Evolutionary conservation across 306 rosid genomes (phyloP).

Genomic region (Vigna unguiculata): DNA sequence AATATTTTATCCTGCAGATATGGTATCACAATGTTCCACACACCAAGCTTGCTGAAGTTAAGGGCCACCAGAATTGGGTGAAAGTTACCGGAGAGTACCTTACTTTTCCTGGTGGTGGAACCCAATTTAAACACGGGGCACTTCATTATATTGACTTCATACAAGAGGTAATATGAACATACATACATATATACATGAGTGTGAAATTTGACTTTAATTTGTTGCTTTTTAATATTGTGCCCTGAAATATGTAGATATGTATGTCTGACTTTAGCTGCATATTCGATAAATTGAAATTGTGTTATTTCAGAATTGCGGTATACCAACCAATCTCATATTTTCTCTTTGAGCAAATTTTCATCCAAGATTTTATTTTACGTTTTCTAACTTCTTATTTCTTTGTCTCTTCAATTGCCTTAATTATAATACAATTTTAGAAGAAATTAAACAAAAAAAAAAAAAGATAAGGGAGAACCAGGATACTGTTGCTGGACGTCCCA

Average conservation of each 20-base stretch:
- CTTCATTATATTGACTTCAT: slow-evolving; percentile 98
- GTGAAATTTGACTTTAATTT: neutral
- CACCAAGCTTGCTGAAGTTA: slow-evolving; percentile 84
- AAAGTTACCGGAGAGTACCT: slow-evolving; percentile 90
- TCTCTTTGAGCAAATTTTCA: slow-evolving; percentile 11
- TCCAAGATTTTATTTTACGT: neutral
- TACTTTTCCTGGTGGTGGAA: slow-evolving; percentile 99
- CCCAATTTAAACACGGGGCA: slow-evolving; percentile 97
- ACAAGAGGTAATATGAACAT: slow-evolving; percentile 63
- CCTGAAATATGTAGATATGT: neutral
- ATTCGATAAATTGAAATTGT: neutral
- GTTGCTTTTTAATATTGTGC: neutral
- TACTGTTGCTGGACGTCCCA: neutral
- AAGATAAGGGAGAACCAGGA: neutral
- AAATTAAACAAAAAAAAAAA: slow-evolving; percentile 2
- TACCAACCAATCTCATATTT: neutral
- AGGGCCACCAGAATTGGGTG: slow-evolving; percentile 99
- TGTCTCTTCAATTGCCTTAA: neutral
- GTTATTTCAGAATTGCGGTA: neutral
- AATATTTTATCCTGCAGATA: slow-evolving; percentile 65
- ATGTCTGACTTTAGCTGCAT: slow-evolving; percentile 8
- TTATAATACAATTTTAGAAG: neutral
- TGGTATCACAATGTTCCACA: slow-evolving; percentile 98
- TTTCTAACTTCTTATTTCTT: neutral
- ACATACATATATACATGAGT: neutral